These are phyloP conservation scores for Apophysomyces sp. DNA, from an alignment of 371 early-diverging fungal genomes.

Conservation along the genomic window DNA sequence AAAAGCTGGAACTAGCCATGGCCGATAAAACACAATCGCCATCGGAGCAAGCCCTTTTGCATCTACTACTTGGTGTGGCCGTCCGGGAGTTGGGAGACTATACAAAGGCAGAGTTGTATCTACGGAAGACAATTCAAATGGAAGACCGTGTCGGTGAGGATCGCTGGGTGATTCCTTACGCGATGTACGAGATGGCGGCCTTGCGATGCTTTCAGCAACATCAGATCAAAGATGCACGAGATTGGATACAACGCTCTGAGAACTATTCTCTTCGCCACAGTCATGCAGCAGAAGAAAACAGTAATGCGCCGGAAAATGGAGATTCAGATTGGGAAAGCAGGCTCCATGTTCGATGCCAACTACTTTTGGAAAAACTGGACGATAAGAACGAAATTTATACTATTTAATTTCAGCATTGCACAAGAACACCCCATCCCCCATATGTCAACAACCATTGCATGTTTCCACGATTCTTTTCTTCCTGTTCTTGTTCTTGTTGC, in stretches of 20 bases:
- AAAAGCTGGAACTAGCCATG: constrained; percentile 6
- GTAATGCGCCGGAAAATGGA: constrained; percentile 19
- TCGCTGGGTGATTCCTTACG: constrained; percentile 26
- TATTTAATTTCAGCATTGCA: no score
- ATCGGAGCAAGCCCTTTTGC: constrained; percentile 25
- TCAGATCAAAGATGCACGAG: constrained; percentile 6
- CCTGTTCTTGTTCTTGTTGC: no score
- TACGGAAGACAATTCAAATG: constrained; percentile 6
- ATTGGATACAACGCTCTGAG: constrained; percentile 16
- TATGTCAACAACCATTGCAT: no score
- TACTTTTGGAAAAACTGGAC: constrained; percentile 29
- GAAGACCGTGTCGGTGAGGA: constrained; percentile 12
- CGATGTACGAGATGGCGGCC: constrained; percentile 28
- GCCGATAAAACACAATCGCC: neutral
- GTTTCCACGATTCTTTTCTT: no score
- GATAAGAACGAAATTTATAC: constrained; percentile 5
- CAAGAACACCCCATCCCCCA: no score
- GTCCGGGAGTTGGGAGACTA: constrained; percentile 36
- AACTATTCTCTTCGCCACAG: constrained; percentile 9
- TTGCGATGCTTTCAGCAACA: constrained; percentile 14
- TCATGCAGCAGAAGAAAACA: neutral
- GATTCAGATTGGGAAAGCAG: constrained; percentile 37
- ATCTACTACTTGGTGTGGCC: constrained; percentile 36
- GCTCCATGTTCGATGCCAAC: constrained; percentile 30
- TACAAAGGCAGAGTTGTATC: constrained; percentile 26